These are phyloP conservation scores for Septoria linicola DNA, from an alignment of 2,329 filamentous ascomycete species.

Conservation along the genomic window DNA sequence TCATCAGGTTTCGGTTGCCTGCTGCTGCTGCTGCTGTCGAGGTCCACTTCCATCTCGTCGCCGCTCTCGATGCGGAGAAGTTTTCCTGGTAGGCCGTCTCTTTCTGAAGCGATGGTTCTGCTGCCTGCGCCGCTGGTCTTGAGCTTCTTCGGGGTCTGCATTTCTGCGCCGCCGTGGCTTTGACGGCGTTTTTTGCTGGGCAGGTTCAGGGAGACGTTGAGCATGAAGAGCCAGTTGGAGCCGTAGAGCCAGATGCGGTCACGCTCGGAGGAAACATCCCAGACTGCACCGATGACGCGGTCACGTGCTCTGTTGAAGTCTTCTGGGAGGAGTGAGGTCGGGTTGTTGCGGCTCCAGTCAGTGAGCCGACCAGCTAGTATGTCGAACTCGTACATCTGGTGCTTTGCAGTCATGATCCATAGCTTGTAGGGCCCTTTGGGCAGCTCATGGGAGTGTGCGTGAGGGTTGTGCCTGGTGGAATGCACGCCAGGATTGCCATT, in stretches of 20 bases:
- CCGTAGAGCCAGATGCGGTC: constrained; percentile 85
- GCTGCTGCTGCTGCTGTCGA: constrained; percentile 18
- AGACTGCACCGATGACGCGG: constrained; percentile 77
- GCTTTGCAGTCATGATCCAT: constrained; percentile 61
- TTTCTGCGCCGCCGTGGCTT: constrained; percentile 25
- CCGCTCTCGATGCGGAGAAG: constrained; percentile 34
- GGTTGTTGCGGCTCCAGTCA: constrained; percentile 83
- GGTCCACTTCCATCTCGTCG: constrained; percentile 27
- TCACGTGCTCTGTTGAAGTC: constrained; percentile 75
- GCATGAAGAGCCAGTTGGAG: constrained; percentile 83
- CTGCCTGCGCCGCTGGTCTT: constrained; percentile 57
- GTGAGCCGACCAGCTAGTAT: constrained; percentile 73
- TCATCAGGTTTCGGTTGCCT: constrained; percentile 42
- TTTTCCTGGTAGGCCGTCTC: constrained; percentile 36
- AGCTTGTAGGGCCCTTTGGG: constrained; percentile 55
- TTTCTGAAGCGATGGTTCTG: constrained; percentile 42
- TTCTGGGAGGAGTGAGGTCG: constrained; percentile 68
- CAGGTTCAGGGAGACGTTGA: constrained; percentile 76
- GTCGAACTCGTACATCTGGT: constrained; percentile 75
- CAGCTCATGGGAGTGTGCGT: constrained; percentile 57
- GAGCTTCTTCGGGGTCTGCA: constrained; percentile 35
- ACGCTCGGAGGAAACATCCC: constrained; percentile 62
- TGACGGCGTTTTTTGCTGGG: constrained; percentile 30
- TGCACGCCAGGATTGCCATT: constrained; percentile 52
- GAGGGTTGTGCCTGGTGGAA: constrained; percentile 51